Conservation (phyloP, 23 red algal genomes). For the Chondrus crispus region DNA sequence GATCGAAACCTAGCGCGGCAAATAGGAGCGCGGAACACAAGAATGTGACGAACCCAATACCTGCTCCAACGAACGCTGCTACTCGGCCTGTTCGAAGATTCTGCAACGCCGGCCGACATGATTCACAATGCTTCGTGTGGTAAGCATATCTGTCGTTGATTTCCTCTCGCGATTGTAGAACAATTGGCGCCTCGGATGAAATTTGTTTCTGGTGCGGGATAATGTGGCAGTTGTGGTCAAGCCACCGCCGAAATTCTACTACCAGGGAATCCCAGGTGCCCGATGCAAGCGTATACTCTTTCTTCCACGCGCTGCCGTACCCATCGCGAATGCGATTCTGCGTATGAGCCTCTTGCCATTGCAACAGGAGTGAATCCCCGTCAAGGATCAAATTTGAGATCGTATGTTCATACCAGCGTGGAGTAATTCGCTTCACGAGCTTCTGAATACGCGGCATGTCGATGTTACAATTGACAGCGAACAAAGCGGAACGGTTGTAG, state of each 20-base stretch:
- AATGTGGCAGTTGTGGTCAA: neutral
- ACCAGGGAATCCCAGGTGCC: neutral
- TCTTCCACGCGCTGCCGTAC: neutral
- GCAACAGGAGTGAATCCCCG: slow-evolving; percentile 15
- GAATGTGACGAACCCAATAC: neutral
- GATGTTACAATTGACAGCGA: neutral
- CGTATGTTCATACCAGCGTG: slow-evolving; percentile 12
- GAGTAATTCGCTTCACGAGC: neutral
- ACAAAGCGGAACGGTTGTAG: neutral
- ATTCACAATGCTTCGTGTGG: slow-evolving; percentile 8
- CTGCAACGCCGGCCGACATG: slow-evolving; percentile 7
- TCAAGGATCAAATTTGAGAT: slow-evolving; percentile 22
- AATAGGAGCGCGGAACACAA: too few species aligned
- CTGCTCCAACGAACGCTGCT: neutral
- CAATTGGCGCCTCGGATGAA: neutral
- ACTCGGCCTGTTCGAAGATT: neutral
- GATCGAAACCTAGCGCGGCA: too few species aligned
- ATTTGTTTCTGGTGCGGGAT: slow-evolving; percentile 39
- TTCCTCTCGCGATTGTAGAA: neutral
- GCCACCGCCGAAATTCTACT: slow-evolving; percentile 32
- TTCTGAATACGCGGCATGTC: neutral
- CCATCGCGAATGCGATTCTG: neutral
- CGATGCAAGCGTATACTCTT: neutral
- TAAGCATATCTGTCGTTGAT: slow-evolving; percentile 31
- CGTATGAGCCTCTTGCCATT: neutral